Conservation (phyloP, 2,329 filamentous ascomycete genomes). For the Geosmithia putterillii region DNA sequence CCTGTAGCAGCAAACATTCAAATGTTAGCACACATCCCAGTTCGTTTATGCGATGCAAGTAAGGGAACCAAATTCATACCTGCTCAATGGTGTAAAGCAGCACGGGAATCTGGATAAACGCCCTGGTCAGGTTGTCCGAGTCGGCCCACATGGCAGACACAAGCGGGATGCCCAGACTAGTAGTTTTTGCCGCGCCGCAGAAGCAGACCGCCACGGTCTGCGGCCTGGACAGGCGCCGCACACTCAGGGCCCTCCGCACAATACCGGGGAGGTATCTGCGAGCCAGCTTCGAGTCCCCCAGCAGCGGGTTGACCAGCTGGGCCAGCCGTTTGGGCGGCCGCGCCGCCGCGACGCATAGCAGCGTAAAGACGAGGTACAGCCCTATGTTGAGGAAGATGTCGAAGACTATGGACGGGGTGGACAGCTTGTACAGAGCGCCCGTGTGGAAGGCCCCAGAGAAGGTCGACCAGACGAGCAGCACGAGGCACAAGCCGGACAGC, state of each 20-base stretch:
- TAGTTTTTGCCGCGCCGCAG: constrained; percentile 62
- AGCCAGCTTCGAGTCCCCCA: constrained; percentile 17
- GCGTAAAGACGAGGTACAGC: constrained; percentile 49
- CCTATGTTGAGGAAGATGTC: constrained; percentile 56
- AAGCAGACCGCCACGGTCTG: constrained; percentile 62
- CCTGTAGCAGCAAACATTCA: constrained; percentile 5
- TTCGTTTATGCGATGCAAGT: too few relatives aligned
- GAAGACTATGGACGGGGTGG: constrained; percentile 50
- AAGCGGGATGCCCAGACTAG: constrained; percentile 56
- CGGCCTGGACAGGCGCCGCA: constrained; percentile 40
- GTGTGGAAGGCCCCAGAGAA: constrained; percentile 56
- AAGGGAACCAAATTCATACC: constrained; percentile 10
- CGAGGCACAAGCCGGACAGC: constrained; percentile 32
- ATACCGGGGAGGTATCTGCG: constrained; percentile 11
- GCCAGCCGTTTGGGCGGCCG: constrained; percentile 24
- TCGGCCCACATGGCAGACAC: constrained; percentile 55
- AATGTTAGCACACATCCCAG: constrained; percentile 10
- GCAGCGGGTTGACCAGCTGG: constrained; percentile 15
- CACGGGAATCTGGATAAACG: constrained; percentile 51
- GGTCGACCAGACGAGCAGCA: constrained; percentile 43
- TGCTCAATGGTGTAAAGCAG: constrained; percentile 50
- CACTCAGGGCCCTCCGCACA: constrained; percentile 23
- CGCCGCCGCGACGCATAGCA: constrained; percentile 42
- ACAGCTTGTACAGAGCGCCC: constrained; percentile 44
- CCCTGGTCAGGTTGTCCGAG: constrained; percentile 37